A percentile compares a stretch with the other conserved stretches of the same genome.
Conservation (phyloP, 495 filamentous ascomycete species). For the Podospora anserina region DNA sequence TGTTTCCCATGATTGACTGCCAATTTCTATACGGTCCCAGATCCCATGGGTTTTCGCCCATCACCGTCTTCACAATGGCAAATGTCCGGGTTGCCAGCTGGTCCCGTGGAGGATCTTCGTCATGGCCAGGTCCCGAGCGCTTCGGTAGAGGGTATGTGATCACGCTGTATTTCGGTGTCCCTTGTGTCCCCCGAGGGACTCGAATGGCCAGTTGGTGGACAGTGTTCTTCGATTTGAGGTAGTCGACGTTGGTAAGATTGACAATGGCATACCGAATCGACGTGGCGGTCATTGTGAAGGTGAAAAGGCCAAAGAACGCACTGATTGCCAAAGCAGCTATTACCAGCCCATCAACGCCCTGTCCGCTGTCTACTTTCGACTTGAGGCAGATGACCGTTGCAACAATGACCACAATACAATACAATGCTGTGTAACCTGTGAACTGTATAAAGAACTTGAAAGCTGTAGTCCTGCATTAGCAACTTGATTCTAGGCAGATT, state of each 20-base stretch:
- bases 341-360: constrained; percentile 35
- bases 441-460: constrained; percentile 93
- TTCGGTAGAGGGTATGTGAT: constrained; percentile 42
- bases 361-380: constrained; percentile 23
- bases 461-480: constrained; percentile 35
- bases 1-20: constrained; percentile 69
- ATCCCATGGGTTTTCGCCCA: constrained; percentile 78
- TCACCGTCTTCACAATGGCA: constrained; percentile 67
- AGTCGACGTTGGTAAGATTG: constrained; percentile 83
- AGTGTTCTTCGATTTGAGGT: constrained; percentile 56
- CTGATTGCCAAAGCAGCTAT: constrained; percentile 41
- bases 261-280: constrained; percentile 63
- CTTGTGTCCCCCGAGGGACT: constrained; percentile 53
- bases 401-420: constrained; percentile 62
- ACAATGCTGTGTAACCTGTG: constrained; percentile 64
- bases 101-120: constrained; percentile 33
- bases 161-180: constrained; percentile 37
- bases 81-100: constrained; percentile 59
- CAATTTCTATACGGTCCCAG: constrained; percentile 65
- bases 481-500: not conserved
- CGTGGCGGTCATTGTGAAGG: constrained; percentile 66
- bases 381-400: constrained; percentile 35
- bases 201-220: constrained; percentile 74
- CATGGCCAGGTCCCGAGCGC: constrained; percentile 3
- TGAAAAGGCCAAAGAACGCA: constrained; percentile 72